A percentile compares a stretch with the other conserved stretches of the same genome.
These are phyloP conservation scores for Cryphonectria naterciae DNA, from an alignment of 2,329 filamentous ascomycete species.

Conservation along the genomic window DNA sequence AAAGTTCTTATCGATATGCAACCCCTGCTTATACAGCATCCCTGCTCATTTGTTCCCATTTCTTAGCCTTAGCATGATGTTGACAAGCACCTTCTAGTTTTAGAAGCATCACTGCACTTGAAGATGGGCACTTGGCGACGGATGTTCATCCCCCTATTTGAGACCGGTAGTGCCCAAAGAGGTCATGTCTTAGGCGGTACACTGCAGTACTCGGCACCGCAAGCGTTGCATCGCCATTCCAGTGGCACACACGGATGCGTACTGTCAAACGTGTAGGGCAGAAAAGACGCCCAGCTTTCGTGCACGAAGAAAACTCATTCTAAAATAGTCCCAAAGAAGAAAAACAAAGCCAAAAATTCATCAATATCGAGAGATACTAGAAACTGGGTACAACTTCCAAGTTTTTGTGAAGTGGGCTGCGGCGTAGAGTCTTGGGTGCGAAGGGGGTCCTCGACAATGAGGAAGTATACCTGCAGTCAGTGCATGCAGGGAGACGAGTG, in stretches of 20 bases:
- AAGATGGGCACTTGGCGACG: too few relatives aligned
- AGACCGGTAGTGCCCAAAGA: too few relatives aligned
- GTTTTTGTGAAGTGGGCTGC: not conserved
- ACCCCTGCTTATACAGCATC: not conserved
- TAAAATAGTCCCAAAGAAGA: too few relatives aligned
- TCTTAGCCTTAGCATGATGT: not conserved
- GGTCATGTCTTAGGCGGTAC: too few relatives aligned
- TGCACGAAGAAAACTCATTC: too few relatives aligned
- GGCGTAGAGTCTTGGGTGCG: not conserved
- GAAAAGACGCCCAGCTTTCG: too few relatives aligned
- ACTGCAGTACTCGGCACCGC: too few relatives aligned
- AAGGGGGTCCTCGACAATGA: not conserved
- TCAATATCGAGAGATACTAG: too few relatives aligned
- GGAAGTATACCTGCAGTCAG: not conserved
- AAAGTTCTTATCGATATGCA: slow-evolving; percentile 26
- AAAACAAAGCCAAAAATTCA: too few relatives aligned
- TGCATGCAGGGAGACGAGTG: not conserved
- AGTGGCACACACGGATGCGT: not conserved
- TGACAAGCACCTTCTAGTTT: not conserved
- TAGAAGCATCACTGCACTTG: not conserved
- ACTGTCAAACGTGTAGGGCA: too few relatives aligned
- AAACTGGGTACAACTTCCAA: too few relatives aligned
- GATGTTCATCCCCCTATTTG: too few relatives aligned
- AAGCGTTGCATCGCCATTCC: not conserved
- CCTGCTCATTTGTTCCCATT: not conserved